Evolutionary conservation across 2,329 filamentous ascomycete genomes (phyloP).

Genomic region (Cercospora sp.): DNA sequence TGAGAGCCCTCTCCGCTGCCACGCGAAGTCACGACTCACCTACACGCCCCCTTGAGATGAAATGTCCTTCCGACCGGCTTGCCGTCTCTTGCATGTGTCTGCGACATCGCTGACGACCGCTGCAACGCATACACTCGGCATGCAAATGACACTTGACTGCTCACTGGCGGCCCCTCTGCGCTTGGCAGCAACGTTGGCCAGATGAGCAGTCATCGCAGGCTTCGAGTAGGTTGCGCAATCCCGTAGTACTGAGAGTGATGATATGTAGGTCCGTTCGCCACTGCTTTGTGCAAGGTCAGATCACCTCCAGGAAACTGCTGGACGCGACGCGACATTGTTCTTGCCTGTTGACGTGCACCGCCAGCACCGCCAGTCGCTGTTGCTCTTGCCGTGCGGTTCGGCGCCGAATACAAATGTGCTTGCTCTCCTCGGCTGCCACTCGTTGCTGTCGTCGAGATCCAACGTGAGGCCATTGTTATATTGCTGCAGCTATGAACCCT

Average conservation of each 20-base stretch:
- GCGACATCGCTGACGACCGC: background rate
- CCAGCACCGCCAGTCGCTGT: background rate
- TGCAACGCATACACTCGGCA: background rate
- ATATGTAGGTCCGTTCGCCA: background rate
- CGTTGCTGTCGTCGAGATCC: background rate
- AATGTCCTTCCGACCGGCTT: background rate
- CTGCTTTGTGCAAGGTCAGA: background rate
- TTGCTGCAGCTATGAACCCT: background rate
- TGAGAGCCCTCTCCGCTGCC: background rate
- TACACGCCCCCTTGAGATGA: background rate
- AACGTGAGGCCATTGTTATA: background rate
- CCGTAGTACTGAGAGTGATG: background rate
- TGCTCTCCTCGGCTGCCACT: background rate
- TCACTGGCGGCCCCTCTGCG: background rate
- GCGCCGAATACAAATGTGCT: constrained; percentile 6
- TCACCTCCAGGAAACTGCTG: background rate
- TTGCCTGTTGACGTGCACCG: background rate
- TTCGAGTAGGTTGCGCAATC: background rate
- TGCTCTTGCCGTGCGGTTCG: background rate
- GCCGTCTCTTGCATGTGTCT: background rate
- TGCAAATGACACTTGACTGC: background rate
- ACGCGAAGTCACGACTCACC: background rate
- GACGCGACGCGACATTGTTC: background rate
- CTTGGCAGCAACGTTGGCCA: background rate
- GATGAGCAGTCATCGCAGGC: background rate